Evolutionary conservation across 1,284 basidiomycete species (phyloP), one percentile per base, ranked within the genome.

Genomic region (Naganishia cerealis): DNA sequence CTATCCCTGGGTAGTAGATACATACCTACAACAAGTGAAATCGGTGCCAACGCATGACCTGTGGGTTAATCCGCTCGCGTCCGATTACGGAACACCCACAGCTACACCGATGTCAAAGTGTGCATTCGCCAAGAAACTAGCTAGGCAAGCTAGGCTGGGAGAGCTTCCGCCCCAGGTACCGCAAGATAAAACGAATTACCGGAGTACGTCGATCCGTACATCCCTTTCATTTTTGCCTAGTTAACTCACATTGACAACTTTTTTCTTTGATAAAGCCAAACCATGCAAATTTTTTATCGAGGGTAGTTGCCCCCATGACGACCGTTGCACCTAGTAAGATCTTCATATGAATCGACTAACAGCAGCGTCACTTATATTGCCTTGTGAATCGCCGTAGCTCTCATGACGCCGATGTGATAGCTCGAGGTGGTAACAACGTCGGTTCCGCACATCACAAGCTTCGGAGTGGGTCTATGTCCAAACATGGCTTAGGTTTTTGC

Each of bases 311-410:
- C 77, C 77, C 1, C 78, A 77, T 54, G 78, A 78, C 6, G 75
- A 76, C 8, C 42, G 69, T 13, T 81, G 80, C 55, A 75, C 76
- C 4, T 81, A 78, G 78, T 80, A 66, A 75, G 77, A 74, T 12
- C 46, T 5, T 18, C 40, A 21, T 38, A 6, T 33, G 6, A 29
- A 13, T 15, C 36, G 6, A 15, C 15, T 54, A 8, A 26, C 40
- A 40, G 29, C 21, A 26, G 21, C 10, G 55, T 36, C 15, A 29
- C 26, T 40, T 33, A 50, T 50, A 8, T 33, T n/a, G 10, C 12
- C 39, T 16, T 65, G 10, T 18, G 13, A 56, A 48, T 40, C 16
- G 9, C 18, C 39, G 1, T 38, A 68, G 66, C 56, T 62, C 62
- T 33, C 67, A 68, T 24, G 61, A 68, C 43, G 18, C 43, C 24